Evolutionary conservation across 495 filamentous ascomycete genomes (phyloP).

Genomic region (Ramalina peruviana): DNA sequence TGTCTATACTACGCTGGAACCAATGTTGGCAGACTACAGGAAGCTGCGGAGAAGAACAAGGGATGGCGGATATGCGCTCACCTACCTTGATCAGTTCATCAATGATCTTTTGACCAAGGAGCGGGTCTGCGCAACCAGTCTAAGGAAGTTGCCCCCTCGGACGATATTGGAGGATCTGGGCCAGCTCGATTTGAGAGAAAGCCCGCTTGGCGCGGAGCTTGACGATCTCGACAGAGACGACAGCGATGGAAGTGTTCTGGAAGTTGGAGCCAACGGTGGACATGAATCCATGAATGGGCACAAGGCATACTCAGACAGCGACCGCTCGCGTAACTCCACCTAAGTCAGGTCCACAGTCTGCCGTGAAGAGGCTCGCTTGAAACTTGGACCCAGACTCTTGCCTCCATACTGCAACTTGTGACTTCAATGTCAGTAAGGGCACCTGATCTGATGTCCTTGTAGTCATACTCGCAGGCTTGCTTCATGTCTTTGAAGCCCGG

Average conservation of each 20-base stretch:
- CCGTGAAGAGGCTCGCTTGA: no score
- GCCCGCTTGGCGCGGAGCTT: conserved; percentile 66
- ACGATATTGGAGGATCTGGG: conserved; percentile 82
- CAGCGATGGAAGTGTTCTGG: conserved; percentile 26
- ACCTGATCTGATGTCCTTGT: no score
- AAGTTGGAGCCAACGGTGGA: conserved; percentile 17
- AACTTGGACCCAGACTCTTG: no score
- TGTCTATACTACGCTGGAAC: conserved; percentile 70
- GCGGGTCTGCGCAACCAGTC: conserved; percentile 75
- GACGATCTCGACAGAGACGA: conserved; percentile 65
- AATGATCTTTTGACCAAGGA: conserved; percentile 86
- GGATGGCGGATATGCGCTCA: conserved; percentile 53
- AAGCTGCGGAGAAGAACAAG: conserved; percentile 67
- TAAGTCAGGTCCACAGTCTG: neutral
- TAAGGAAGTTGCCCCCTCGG: conserved; percentile 81
- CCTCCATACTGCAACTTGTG: no score
- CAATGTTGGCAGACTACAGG: conserved; percentile 64
- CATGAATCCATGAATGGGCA: neutral
- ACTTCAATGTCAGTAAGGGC: no score
- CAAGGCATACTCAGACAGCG: neutral
- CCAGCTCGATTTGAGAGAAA: conserved; percentile 69
- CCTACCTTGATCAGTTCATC: conserved; percentile 84
- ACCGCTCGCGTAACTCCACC: neutral
- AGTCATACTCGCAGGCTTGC: no score
- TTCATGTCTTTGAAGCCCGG: no score